Conservation (phyloP, 352 stramenopile genomes). For the Phytophthora kernoviae region DNA sequence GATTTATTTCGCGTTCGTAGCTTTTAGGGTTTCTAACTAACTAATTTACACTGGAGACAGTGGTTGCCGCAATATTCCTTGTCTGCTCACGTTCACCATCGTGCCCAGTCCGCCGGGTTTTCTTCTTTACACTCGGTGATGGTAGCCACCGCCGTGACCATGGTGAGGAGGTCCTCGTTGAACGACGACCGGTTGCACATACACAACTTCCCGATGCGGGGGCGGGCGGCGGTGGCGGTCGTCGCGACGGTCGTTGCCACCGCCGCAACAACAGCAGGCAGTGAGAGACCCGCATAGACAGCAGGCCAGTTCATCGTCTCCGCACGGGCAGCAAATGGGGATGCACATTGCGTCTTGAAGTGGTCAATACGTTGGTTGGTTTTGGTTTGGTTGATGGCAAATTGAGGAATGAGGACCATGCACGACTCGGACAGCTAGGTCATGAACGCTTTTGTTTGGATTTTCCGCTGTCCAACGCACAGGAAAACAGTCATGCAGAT, state of each 20-base stretch:
- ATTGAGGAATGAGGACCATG: slow-evolving; percentile 9
- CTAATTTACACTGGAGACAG: slow-evolving; percentile 1
- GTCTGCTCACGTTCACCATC: background rate
- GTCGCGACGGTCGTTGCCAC: slow-evolving; percentile 20
- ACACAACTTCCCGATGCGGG: slow-evolving; percentile 30
- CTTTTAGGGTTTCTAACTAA: background rate
- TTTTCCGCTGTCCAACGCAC: slow-evolving; percentile 26
- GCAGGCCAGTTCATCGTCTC: slow-evolving; percentile 31
- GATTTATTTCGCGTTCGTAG: background rate
- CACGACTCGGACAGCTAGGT: background rate
- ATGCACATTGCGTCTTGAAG: slow-evolving; percentile 21
- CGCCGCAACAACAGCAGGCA: slow-evolving; percentile 33
- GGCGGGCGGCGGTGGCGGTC: slow-evolving; percentile 15
- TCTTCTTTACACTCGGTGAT: slow-evolving; percentile 26
- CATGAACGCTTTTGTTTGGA: slow-evolving; percentile 3
- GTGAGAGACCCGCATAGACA: slow-evolving; percentile 40
- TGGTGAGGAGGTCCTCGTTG: slow-evolving; percentile 25
- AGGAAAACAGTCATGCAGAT: background rate
- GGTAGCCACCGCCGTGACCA: slow-evolving; percentile 25
- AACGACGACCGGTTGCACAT: slow-evolving; percentile 45
- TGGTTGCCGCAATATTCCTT: background rate
- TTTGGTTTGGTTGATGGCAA: slow-evolving; percentile 5
- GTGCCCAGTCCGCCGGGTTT: background rate
- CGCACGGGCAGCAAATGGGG: slow-evolving; percentile 31
- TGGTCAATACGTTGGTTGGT: background rate